Evolutionary conservation across 257 asterid genomes (phyloP).

Genomic region (Ilex asprella): DNA sequence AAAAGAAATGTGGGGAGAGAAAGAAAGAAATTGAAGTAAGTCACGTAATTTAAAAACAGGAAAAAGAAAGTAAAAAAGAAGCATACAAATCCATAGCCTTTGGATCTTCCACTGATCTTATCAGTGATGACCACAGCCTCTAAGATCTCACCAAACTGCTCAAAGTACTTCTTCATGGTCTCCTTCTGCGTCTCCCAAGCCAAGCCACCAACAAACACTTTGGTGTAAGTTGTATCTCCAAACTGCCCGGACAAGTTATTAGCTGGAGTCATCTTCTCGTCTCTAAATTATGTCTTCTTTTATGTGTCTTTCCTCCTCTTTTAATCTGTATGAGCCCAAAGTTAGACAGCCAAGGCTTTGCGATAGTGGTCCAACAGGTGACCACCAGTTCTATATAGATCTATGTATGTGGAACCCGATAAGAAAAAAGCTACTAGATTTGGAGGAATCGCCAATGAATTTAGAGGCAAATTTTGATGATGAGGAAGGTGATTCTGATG

Average conservation of each 20-base stretch:
- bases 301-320: neutral
- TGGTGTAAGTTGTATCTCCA: neutral
- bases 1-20: no score
- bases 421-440: neutral
- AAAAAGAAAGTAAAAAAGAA: neutral
- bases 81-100: conserved; percentile 93
- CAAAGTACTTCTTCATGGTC: conserved; percentile 86
- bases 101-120: conserved; percentile 89
- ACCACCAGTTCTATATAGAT: neutral
- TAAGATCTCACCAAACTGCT: conserved; percentile 91
- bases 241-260: conserved; percentile 19
- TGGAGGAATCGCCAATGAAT: conserved; percentile 5
- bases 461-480: neutral
- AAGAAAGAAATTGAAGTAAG: no score
- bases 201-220: conserved; percentile 47
- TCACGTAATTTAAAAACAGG: no score
- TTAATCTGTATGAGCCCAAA: neutral
- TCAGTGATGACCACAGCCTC: conserved; percentile 97
- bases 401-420: neutral
- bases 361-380: no score
- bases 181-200: conserved; percentile 99
- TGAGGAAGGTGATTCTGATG: conserved; percentile 11
- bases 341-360: no score
- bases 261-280: conserved; percentile 41
- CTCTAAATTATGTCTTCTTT: neutral